Conservation (phyloP, 208 protist genomes). For the Phytomonas sp. region DNA sequence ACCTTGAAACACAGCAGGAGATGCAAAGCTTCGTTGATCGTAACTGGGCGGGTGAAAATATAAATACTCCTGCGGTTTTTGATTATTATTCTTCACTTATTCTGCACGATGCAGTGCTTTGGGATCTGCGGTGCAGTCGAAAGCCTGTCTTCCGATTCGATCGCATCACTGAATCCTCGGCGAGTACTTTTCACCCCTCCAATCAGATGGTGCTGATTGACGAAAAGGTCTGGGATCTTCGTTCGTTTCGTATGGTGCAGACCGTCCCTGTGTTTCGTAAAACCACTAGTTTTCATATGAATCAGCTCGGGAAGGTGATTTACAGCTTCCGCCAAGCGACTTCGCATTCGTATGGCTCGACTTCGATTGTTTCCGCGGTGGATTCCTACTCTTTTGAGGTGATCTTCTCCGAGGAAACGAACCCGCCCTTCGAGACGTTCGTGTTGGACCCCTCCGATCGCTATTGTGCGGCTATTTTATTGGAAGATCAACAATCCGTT, state of each 20-base stretch:
- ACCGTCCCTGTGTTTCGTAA: conserved; percentile 66
- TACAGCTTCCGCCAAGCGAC: conserved; percentile 72
- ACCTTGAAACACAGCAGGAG: conserved; percentile 44
- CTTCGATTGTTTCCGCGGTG: conserved; percentile 62
- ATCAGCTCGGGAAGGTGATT: conserved; percentile 34
- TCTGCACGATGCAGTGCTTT: conserved; percentile 78
- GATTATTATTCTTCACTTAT: conserved; percentile 63
- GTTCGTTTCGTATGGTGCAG: conserved; percentile 58
- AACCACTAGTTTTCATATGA: conserved; percentile 65
- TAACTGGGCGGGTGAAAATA: conserved; percentile 62
- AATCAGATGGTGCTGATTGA: conserved; percentile 73
- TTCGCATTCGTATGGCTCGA: conserved; percentile 19
- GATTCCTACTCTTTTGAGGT: conserved; percentile 72
- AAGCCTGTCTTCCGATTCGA: conserved; percentile 80
- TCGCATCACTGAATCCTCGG: conserved; percentile 75
- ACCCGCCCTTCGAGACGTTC: conserved; percentile 62
- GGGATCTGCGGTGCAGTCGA: conserved; percentile 66
- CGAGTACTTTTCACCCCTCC: conserved; percentile 68
- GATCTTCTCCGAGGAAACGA: conserved; percentile 72
- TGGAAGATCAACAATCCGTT: conserved; percentile 48
- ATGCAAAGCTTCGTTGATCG: conserved; percentile 59
- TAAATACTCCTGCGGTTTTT: conserved; percentile 70
- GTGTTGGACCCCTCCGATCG: conserved; percentile 76
- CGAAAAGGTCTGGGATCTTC: conserved; percentile 83
- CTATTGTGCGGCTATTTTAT: conserved; percentile 75